These are phyloP conservation scores for Neonectria ditissima DNA, from an alignment of 2,329 filamentous ascomycete genomes.

Conservation along the genomic window DNA sequence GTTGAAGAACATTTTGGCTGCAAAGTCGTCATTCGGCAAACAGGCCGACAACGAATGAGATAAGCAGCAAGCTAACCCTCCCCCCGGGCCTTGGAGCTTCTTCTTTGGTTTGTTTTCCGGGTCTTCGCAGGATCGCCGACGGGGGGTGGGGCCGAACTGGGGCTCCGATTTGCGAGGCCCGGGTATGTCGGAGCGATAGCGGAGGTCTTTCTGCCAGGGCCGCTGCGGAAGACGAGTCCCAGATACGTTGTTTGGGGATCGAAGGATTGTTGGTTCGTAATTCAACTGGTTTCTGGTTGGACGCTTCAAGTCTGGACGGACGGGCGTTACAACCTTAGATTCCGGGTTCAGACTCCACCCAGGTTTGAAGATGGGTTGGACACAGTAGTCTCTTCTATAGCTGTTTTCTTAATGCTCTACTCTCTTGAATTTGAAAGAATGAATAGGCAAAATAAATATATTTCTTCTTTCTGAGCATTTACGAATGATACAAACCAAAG, in stretches of 20 bases:
- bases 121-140: conserved; percentile 16
- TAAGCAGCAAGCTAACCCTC: too few relatives aligned
- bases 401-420: too few relatives aligned
- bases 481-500: too few relatives aligned
- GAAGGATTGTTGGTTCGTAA: background rate
- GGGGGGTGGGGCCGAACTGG: conserved; percentile 3
- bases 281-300: background rate
- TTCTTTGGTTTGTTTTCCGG: conserved; percentile 30
- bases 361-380: background rate
- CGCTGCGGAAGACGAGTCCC: conserved; percentile 52
- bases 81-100: conserved; percentile 2
- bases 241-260: background rate
- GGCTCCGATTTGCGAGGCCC: conserved; percentile 22
- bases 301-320: background rate
- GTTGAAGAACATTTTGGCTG: background rate
- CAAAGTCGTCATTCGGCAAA: background rate
- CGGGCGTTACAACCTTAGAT: background rate
- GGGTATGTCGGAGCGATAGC: conserved; percentile 23
- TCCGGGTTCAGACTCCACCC: background rate
- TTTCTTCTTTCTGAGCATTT: too few relatives aligned
- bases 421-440: too few relatives aligned
- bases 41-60: conserved; percentile 20
- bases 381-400: too few relatives aligned
- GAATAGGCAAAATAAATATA: too few relatives aligned
- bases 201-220: conserved; percentile 51